Evolutionary conservation across 2,329 filamentous ascomycete species (phyloP), one percentile per base, ranked within the genome.

Genomic region (Cadophora gregata): DNA sequence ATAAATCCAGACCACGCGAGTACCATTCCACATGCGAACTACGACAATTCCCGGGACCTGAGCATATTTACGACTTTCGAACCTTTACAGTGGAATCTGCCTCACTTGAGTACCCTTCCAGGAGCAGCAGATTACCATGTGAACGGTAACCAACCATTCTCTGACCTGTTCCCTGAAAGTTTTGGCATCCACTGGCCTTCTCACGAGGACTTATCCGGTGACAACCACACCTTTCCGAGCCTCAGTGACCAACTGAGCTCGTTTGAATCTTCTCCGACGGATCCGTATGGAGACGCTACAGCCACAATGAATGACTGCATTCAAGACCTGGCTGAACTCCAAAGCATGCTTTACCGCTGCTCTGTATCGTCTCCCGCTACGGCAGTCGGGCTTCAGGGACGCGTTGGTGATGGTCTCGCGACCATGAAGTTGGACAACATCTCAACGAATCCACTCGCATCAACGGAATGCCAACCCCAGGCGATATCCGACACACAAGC

Each of bases 131-230:
- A 56, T 21, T 36, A 36, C 29, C 19, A 12, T 36, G 31, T 36
- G 6, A 25, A 56, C 29, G n/a, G n/a, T 24, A 56, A 8, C 16
- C 27, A 56, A 4, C 24, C 53, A 21, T 36, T 36, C 19, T 56
- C 53, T 4, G 7, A 14, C 9, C 27, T 36, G 3, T 21, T 56
- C 7, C 53, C 29, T n/a, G 53, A 36, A 33, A 56, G 29, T 16
- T 56, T 56, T 56, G 53, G 24, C 29, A 36, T 36, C 7, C 27
- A 36, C 53, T 56, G 53, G 53, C 53, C 53, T 8, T 56, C 53
- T 25, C 38, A 42, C 38, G 29, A 56, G 4, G 53, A 56, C 19
- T 56, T 6, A 4, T 7, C 10, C 7, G 7, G 53, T 27, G 24
- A 56, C 24, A 36, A 25, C 14, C 24, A 36, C 53, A 10, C n/a